Evolutionary conservation across 73 alveolate species (phyloP).

Genomic region (Uronychia setigera): DNA sequence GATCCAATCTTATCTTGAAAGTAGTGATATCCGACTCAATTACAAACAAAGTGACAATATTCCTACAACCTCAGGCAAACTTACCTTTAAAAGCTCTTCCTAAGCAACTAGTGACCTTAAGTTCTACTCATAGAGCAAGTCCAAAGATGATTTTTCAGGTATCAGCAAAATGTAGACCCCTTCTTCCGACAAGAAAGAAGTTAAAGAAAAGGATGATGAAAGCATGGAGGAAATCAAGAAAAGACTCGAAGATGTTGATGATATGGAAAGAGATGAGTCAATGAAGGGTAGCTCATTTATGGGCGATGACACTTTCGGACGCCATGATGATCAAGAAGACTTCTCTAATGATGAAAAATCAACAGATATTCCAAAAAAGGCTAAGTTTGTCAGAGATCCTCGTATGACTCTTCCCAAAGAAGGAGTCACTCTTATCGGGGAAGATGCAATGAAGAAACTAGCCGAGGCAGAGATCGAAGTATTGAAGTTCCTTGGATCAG

Average conservation of each 20-base stretch:
- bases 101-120: not conserved
- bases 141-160: not conserved
- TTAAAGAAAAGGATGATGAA: not conserved
- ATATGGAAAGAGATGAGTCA: not conserved
- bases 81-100: not conserved
- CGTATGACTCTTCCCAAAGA: not conserved
- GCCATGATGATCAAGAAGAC: not conserved
- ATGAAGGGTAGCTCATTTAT: not conserved
- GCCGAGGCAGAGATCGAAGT: constrained; percentile 27
- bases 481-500: constrained; percentile 29
- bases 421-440: not conserved
- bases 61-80: not conserved
- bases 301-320: not conserved
- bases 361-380: not conserved
- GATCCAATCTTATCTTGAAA: not conserved
- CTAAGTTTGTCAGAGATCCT: not conserved
- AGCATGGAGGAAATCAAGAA: too few relatives aligned
- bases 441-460: not conserved
- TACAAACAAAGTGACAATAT: not conserved
- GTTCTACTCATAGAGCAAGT: not conserved
- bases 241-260: not conserved
- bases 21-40: not conserved
- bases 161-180: too few relatives aligned
- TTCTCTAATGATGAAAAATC: not conserved
- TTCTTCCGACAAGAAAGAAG: not conserved